Base-by-base conservation (phyloP, 805 yeast species). In the Alloascoidea africana region DNA sequence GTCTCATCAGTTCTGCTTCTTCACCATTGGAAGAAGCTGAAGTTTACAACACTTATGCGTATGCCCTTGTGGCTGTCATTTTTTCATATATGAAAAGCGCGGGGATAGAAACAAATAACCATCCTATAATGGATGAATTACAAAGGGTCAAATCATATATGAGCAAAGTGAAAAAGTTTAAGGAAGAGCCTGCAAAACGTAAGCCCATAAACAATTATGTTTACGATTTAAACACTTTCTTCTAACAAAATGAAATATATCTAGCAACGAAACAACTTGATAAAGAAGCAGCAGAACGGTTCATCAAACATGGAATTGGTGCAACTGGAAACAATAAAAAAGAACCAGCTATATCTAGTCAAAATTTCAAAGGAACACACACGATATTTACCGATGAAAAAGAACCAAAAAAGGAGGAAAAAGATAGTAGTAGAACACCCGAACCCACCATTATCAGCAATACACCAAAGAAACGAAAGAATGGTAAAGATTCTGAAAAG, bases 111-210 rank as follows among this genome's bases (percentile, higher is more conserved):
- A 65, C 74, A 1, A 63, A 62, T n/a, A 52, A 54, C 4, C 80
- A 75, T 46, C 74, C 77, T 1, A 66, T 80, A 11, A 69, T 73
- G 73, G 56, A 56, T 17, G 89, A 80, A 48, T 56, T 80, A 36
- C 59, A 58, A 6, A 60, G 83, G 43, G 74, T 79, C 14, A 77
- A 75, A 50, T 50, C 61, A 16, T 76, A 75, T 43, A 75, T 78
- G 72, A 62, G 63, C 27, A 62, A 73, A 46, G 62, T 68, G 27
- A 68, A 69, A 44, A 57, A 49, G 2, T 38, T 38, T 5, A 34
- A 42, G 30, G n/a, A 23, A 8, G 13, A n/a, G n/a, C n/a, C n/a
- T n/a, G n/a, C n/a, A n/a, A n/a, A n/a, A n/a, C n/a, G n/a, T n/a
- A n/a, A n/a, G n/a, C n/a, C n/a, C n/a, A n/a, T n/a, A n/a, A n/a